Base-by-base conservation (phyloP, 345 rosid species). In the Turnera subulata region DNA sequence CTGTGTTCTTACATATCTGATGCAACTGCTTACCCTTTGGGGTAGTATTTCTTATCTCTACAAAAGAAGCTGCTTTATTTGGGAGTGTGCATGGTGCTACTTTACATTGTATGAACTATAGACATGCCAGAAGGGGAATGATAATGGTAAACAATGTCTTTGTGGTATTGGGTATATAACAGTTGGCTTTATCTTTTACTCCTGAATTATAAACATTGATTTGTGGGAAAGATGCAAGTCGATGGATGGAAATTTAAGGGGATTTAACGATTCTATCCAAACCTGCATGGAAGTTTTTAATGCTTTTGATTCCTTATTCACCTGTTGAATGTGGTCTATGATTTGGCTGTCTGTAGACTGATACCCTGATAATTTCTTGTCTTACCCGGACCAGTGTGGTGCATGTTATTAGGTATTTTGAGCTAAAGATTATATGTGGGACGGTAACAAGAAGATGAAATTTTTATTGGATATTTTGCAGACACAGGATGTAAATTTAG, bases 401-500 rank as follows among this genome's bases (percentile, higher is more conserved):
- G 35, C 35, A 29, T 29, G 4, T 29, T 4, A 29, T 29, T 29
- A 3, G 35, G 5, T 8, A 29, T 29, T 29, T 4, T 29, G 4
- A 23, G 43, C 29, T 21, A 50, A 9, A 20, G 53, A 13, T 42
- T 42, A 16, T 13, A 4, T 9, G 1, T 13, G 38, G 18, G 64
- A 24, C 55, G 19, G 42, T 42, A n/a, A 3, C 26, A 18, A 22
- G 50, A 47, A 20, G 67, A 19, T 52, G 50, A 64, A 71, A 50
- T 59, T 63, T 44, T 66, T 60, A 24, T 56, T n/a, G 42, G 33
- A 12, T 29, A 21, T 11, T 21, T 45, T 17, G 72, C 88, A 91
- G 94, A 77, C 81, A 56, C 85, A 76, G 66, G 81, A 70, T 51
- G 82, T 81, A 59, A 59, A 55, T 73, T 73, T 59, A 58, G 90